These are phyloP conservation scores for Otatea glauca DNA, from an alignment of 176 grass and related monocot genomes.

Conservation along the genomic window DNA sequence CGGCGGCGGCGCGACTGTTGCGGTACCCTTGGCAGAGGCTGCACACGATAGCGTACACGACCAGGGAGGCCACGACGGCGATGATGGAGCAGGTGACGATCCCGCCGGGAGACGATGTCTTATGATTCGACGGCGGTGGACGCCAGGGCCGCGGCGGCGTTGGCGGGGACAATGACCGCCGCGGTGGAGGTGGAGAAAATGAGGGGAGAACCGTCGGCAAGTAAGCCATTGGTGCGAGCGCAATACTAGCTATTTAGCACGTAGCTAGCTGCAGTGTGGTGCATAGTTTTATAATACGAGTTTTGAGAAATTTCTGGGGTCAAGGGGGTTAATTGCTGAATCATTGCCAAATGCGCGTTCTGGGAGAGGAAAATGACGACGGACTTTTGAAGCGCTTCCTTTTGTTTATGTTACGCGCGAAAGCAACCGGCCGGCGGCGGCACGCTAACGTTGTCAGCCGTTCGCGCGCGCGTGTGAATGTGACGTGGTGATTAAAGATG, in stretches of 20 bases:
- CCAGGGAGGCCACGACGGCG: not conserved
- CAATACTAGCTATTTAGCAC: not conserved
- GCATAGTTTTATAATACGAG: constrained; percentile 17
- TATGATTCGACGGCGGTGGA: not conserved
- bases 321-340: not conserved
- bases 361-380: not conserved
- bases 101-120: not conserved
- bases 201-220: not conserved
- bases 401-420: constrained; percentile 30
- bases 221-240: not conserved
- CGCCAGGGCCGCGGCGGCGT: not conserved
- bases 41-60: not conserved
- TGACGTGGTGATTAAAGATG: not conserved
- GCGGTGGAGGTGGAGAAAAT: not conserved
- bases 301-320: not conserved
- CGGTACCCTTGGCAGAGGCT: constrained; percentile 10
- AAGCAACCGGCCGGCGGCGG: constrained; percentile 15
- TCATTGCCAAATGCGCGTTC: constrained; percentile 11
- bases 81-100: not conserved
- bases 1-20: not conserved
- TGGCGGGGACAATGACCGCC: not conserved
- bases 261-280: not conserved
- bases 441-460: not conserved
- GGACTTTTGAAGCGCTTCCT: not conserved
- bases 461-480: not conserved